These are phyloP conservation scores for Vigna mungo DNA, from an alignment of 306 rosid genomes.

Conservation along the genomic window DNA sequence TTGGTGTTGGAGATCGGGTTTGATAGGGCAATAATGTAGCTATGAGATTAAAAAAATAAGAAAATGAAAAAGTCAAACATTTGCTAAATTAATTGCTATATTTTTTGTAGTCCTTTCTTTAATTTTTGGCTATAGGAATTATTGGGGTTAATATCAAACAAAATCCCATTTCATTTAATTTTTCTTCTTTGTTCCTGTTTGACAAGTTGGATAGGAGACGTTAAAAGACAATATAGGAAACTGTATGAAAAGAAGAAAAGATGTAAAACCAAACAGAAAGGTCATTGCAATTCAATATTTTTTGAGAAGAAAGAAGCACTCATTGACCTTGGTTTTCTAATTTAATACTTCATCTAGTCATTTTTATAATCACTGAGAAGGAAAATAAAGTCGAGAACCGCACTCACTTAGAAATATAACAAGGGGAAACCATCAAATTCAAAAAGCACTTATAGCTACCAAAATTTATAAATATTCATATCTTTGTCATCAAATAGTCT, in stretches of 20 bases:
- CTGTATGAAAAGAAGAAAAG: conserved; percentile 48
- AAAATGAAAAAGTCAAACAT: conserved; percentile 53
- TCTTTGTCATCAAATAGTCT: conserved; percentile 60
- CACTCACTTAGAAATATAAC: conserved; percentile 68
- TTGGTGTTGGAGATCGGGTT: conserved; percentile 27
- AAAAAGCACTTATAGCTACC: conserved; percentile 62
- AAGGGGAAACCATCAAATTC: conserved; percentile 77
- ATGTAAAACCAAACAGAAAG: conserved; percentile 54
- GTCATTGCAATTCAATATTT: conserved; percentile 48
- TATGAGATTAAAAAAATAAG: conserved; percentile 33
- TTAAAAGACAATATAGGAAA: conserved; percentile 34
- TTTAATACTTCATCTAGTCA: conserved; percentile 38
- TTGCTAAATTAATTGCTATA: conserved; percentile 12
- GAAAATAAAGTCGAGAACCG: conserved; percentile 49
- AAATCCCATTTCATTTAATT: conserved; percentile 1
- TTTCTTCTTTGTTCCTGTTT: conserved; percentile 36
- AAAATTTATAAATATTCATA: conserved; percentile 47
- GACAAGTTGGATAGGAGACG: conserved; percentile 51
- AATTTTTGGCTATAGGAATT: conserved; percentile 22
- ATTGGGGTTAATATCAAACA: conserved; percentile 47
- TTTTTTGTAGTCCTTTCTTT: neutral
- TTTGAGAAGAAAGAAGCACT: conserved; percentile 56
- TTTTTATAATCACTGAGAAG: conserved; percentile 49
- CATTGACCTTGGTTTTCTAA: conserved; percentile 78
- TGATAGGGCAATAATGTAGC: conserved; percentile 49